Evolutionary conservation across 2,329 filamentous ascomycete species (phyloP).

Genomic region (Mollisia scopiformis): DNA sequence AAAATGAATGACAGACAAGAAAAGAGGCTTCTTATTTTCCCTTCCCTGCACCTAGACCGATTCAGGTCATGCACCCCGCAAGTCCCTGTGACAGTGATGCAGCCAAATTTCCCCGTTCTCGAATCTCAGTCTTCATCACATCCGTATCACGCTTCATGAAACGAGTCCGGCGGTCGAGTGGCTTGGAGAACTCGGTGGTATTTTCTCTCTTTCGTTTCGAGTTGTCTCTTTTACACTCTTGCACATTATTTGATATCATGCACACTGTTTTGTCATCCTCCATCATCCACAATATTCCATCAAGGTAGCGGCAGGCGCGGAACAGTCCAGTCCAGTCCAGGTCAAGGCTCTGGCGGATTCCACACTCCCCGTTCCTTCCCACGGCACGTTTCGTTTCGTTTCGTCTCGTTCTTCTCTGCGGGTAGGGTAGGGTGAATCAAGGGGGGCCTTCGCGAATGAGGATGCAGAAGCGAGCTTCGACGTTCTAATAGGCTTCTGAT

Average conservation of each 20-base stretch:
- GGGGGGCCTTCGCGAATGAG: conserved; percentile 25
- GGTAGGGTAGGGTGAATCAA: conserved; percentile 20
- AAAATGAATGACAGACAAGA: too few species aligned
- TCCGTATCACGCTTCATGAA: neutral
- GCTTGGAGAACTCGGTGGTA: conserved; percentile 14
- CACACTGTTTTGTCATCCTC: neutral
- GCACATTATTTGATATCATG: too few species aligned
- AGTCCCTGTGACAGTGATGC: neutral
- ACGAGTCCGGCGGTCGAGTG: conserved; percentile 10
- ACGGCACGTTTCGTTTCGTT: too few species aligned
- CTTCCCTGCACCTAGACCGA: neutral
- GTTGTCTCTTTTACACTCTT: conserved; percentile 1
- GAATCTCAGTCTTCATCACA: neutral
- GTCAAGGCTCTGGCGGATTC: conserved; percentile 10
- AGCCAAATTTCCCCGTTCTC: neutral
- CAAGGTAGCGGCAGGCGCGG: conserved; percentile 1
- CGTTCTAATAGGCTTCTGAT: conserved; percentile 26
- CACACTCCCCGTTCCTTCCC: conserved; percentile 4
- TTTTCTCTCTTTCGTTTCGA: conserved; percentile 15
- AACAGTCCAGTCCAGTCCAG: conserved; percentile 4
- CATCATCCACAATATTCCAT: neutral
- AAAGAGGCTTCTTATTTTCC: too few species aligned
- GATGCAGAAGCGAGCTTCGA: conserved; percentile 17
- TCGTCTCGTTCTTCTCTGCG: too few species aligned
- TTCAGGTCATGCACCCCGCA: conserved; percentile 1